phyloP scores from a whole-genome alignment of 495 filamentous ascomycete species.

The Melanomma pulvis-pyrius region DNA sequence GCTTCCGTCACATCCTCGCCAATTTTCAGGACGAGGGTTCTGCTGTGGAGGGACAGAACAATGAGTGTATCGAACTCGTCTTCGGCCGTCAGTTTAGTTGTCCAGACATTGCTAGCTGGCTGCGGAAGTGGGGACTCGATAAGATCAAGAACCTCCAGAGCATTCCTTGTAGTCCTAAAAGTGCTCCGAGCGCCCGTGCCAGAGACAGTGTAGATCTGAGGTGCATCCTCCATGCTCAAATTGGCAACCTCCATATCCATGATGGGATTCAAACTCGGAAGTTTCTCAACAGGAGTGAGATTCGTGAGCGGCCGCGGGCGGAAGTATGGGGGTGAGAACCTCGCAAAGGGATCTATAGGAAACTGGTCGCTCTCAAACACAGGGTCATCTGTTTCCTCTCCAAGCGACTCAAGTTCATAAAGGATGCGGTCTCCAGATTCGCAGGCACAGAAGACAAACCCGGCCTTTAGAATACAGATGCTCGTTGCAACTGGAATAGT shows the following conservation, averaged over 20 bases:
- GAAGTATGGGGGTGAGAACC: constrained; percentile 80
- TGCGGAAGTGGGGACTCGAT: constrained; percentile 87
- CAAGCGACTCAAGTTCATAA: constrained; percentile 96
- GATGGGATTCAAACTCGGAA: constrained; percentile 87
- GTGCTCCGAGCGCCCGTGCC: constrained; percentile 85
- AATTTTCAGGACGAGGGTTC: constrained; percentile 86
- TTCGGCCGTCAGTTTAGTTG: constrained; percentile 77
- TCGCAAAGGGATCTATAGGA: constrained; percentile 68
- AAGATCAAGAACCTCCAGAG: constrained; percentile 89
- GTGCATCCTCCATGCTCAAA: constrained; percentile 85
- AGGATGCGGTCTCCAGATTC: constrained; percentile 93
- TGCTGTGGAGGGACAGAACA: constrained; percentile 68
- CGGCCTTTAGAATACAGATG: constrained; percentile 91
- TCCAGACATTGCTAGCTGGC: constrained; percentile 89
- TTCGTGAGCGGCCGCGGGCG: constrained; percentile 78
- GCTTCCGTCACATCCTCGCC: constrained; percentile 97
- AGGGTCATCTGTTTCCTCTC: constrained; percentile 87
- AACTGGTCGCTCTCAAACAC: constrained; percentile 70
- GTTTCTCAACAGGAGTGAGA: constrained; percentile 78
- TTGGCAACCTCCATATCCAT: constrained; percentile 90
- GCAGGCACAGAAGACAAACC: constrained; percentile 90
- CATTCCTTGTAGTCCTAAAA: constrained; percentile 89
- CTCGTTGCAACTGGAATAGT: constrained; percentile 86
- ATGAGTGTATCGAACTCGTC: constrained; percentile 86
- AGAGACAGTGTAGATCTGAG: constrained; percentile 92